Conservation (phyloP, 2,329 filamentous ascomycete species). For the Claviceps arundinis region DNA sequence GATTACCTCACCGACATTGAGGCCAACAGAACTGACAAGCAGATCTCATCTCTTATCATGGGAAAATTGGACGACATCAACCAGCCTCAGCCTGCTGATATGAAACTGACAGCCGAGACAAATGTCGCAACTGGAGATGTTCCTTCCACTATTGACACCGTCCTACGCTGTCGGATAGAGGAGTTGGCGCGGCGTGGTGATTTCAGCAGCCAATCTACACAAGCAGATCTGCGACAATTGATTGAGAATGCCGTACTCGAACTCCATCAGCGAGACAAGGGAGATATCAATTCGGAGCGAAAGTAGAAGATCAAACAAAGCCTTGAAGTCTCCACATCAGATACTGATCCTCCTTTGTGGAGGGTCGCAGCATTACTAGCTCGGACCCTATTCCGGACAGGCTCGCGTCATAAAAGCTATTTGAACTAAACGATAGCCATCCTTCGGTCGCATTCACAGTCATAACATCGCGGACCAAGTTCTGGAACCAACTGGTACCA, state of each 20-base stretch:
- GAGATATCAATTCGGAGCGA: slow-evolving; percentile 50
- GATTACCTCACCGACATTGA: slow-evolving; percentile 46
- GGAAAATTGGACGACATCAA: slow-evolving; percentile 24
- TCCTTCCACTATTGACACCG: slow-evolving; percentile 57
- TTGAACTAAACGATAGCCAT: slow-evolving; percentile 44
- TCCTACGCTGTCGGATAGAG: slow-evolving; percentile 76
- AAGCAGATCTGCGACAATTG: slow-evolving; percentile 63
- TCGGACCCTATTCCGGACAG: slow-evolving; percentile 32
- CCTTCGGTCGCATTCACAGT: slow-evolving; percentile 26
- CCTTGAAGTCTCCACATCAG: slow-evolving; percentile 46
- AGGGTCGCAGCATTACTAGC: slow-evolving; percentile 39
- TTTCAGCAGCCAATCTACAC: slow-evolving; percentile 68
- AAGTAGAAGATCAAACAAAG: slow-evolving; percentile 32
- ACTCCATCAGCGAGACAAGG: slow-evolving; percentile 47
- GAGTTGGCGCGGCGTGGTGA: slow-evolving; percentile 74
- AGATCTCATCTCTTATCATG: slow-evolving; percentile 17
- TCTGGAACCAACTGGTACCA: slow-evolving; percentile 36
- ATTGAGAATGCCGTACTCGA: slow-evolving; percentile 69
- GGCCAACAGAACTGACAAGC: slow-evolving; percentile 12
- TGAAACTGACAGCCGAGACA: slow-evolving; percentile 65
- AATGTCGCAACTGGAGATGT: slow-evolving; percentile 51
- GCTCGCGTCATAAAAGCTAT: slow-evolving; percentile 34
- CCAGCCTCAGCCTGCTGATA: slow-evolving; percentile 58
- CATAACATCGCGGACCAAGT: slow-evolving; percentile 33
- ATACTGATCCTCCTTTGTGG: slow-evolving; percentile 36